A percentile compares a stretch with the other conserved stretches of the same genome.
phyloP scores from a whole-genome alignment of 306 rosid genomes.

The Rosa persica region DNA sequence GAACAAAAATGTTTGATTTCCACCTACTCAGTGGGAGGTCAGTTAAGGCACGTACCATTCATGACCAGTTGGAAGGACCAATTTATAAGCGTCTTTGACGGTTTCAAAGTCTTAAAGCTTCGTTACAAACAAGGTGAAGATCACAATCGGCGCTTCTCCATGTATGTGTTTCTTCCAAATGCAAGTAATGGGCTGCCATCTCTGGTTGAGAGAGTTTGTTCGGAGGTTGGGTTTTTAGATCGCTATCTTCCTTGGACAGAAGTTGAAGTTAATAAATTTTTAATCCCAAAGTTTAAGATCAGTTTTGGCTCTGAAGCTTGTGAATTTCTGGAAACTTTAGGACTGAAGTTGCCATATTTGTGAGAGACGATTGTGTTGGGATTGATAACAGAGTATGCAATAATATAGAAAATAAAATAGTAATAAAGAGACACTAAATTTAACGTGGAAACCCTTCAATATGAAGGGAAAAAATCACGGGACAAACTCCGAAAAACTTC shows the following conservation, averaged over 20 bases:
- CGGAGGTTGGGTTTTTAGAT: background rate
- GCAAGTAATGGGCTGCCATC: background rate
- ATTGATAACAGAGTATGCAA: too few relatives aligned
- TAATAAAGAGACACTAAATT: too few relatives aligned
- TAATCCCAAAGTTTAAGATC: background rate
- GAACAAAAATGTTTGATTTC: background rate
- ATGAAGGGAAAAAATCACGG: too few relatives aligned
- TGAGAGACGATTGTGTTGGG: background rate
- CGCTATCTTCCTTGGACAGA: background rate
- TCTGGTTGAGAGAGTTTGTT: background rate
- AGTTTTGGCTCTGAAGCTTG: background rate
- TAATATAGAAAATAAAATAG: too few relatives aligned
- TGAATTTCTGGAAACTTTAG: background rate
- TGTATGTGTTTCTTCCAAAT: background rate
- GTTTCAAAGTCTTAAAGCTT: background rate
- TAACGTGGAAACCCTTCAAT: too few relatives aligned
- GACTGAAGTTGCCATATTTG: background rate
- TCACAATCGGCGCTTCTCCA: background rate
- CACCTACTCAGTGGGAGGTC: background rate
- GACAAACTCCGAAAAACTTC: too few relatives aligned
- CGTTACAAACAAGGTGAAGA: background rate
- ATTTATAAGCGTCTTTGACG: background rate
- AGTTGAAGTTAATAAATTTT: background rate
- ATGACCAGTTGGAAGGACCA: background rate
- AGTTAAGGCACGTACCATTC: background rate